Evolutionary conservation across 2,329 filamentous ascomycete genomes (phyloP).

Genomic region (Fusarium coffeatum): DNA sequence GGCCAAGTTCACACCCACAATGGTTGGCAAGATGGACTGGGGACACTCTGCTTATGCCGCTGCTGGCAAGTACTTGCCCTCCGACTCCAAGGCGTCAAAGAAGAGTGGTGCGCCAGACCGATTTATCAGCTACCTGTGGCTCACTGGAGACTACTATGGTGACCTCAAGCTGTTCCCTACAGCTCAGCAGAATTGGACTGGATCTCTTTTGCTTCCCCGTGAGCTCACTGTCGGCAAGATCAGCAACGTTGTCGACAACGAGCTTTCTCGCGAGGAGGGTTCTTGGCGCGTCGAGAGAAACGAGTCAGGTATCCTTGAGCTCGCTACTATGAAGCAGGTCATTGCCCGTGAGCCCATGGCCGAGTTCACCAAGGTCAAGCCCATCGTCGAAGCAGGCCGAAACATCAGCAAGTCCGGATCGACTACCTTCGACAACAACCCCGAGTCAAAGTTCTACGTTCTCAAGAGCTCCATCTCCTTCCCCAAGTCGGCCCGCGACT

Average conservation of each 20-base stretch:
- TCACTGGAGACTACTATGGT: constrained; percentile 57
- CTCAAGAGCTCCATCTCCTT: constrained; percentile 54
- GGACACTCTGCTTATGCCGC: constrained; percentile 57
- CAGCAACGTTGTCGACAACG: constrained; percentile 55
- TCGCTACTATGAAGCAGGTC: constrained; percentile 53
- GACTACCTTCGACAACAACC: constrained; percentile 19
- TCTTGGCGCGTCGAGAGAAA: constrained; percentile 53
- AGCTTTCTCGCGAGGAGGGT: constrained; percentile 52
- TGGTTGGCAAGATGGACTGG: constrained; percentile 57
- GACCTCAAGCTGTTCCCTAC: constrained; percentile 52
- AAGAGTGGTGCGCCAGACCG: constrained; percentile 55
- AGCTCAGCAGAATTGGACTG: constrained; percentile 58
- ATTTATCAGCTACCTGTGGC: constrained; percentile 56
- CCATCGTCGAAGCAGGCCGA: constrained; percentile 42
- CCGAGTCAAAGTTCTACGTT: constrained; percentile 54
- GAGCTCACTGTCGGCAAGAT: constrained; percentile 57
- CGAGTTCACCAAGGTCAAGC: constrained; percentile 46
- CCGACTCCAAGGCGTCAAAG: constrained; percentile 52
- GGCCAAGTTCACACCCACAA: constrained; percentile 53
- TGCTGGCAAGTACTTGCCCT: constrained; percentile 55
- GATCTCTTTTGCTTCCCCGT: constrained; percentile 56
- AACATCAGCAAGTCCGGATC: constrained; percentile 35
- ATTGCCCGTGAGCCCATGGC: constrained; percentile 53
- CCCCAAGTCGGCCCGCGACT: constrained; percentile 49
- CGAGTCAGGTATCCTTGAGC: constrained; percentile 50